Base-by-base conservation (phyloP, 1,284 basidiomycete species). In the Cutaneotrichosporon spelunceum region DNA sequence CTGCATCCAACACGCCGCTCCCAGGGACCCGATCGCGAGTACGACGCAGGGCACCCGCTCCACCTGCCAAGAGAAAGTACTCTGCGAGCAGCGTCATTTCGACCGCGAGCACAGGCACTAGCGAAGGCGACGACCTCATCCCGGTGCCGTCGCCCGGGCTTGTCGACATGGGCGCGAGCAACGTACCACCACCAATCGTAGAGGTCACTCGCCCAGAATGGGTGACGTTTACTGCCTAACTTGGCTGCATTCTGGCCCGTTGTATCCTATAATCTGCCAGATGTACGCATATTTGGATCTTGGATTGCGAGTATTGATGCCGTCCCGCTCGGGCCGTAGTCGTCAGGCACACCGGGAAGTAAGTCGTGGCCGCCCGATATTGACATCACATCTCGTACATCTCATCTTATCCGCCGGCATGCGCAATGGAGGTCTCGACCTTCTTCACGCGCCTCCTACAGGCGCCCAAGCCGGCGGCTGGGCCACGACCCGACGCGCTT, bases 361-460 rank as follows among this genome's bases (percentile, higher is more conserved):
- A 7, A 19, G 39, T 42, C 39, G 39, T 42, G 39, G 39, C 39
- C 19, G 7, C 39, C 7, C 39, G 39, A 42, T 42, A 42, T 42
- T 47, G 23, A 47, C 45, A 26, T 27, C 26, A 19, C 48, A 27
- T 50, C 30, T 30, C 30, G 4, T 11, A 33, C 30, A 33, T 4
- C 30, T 33, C 30, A 9, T 33, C 7, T 10, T 16, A 27, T 29
- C 48, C 26, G 19, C 26, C 26, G 48, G 19, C 11, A 50, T 36
- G 52, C 34, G 33, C 27, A 8, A 75, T 76, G 73, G 72, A 75
- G 59, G 72, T 72, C 11, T 70, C 73, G 13, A 72, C 66, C 36
- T 78, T 76, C 70, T 78, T 78, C 63, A 57, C 74, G 42, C 70
- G 77, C 39, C 67, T 78, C 24, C 63, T 78, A 9, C 70, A 72